Evolutionary conservation across 2,329 filamentous ascomycete genomes (phyloP).

Genomic region (Ophiostoma pallidulum): DNA sequence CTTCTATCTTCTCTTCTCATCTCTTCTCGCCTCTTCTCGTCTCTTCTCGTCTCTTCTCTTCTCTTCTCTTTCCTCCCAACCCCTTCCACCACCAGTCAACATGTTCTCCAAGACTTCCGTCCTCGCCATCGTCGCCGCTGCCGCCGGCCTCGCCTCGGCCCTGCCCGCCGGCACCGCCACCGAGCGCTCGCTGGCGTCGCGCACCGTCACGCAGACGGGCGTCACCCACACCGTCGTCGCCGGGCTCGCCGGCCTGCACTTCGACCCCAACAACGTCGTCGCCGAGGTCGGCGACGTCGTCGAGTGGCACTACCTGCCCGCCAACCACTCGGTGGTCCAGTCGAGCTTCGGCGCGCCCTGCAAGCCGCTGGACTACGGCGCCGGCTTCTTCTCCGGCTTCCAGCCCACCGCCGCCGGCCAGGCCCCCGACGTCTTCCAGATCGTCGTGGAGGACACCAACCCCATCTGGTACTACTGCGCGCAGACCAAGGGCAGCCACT

Average conservation of each 20-base stretch:
- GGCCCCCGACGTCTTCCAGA: slow-evolving; percentile 33
- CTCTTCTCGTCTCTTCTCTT: neutral
- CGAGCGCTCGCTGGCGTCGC: slow-evolving; percentile 19
- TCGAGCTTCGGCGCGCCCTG: slow-evolving; percentile 35
- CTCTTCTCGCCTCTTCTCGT: neutral
- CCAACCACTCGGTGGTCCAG: slow-evolving; percentile 31
- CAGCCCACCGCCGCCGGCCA: slow-evolving; percentile 26
- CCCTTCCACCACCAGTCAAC: neutral
- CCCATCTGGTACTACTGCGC: slow-evolving; percentile 38
- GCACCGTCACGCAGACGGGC: slow-evolving; percentile 28
- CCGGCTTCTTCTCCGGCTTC: slow-evolving; percentile 37
- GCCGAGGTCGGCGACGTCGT: slow-evolving; percentile 40
- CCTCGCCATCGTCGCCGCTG: slow-evolving; percentile 18
- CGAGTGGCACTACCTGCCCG: slow-evolving; percentile 46
- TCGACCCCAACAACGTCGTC: slow-evolving; percentile 40
- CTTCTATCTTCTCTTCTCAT: neutral
- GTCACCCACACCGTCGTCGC: slow-evolving; percentile 38
- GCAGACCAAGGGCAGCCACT: slow-evolving; percentile 34
- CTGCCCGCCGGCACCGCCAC: slow-evolving; percentile 22
- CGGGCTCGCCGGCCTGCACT: slow-evolving; percentile 35
- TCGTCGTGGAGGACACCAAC: slow-evolving; percentile 31
- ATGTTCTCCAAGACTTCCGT: slow-evolving; percentile 12
- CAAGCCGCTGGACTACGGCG: slow-evolving; percentile 28
- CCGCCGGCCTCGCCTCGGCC: slow-evolving; percentile 22
- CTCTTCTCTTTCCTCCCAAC: neutral